phyloP scores from a whole-genome alignment of 2,329 filamentous ascomycete genomes.

The Grosmannia clavigera region DNA sequence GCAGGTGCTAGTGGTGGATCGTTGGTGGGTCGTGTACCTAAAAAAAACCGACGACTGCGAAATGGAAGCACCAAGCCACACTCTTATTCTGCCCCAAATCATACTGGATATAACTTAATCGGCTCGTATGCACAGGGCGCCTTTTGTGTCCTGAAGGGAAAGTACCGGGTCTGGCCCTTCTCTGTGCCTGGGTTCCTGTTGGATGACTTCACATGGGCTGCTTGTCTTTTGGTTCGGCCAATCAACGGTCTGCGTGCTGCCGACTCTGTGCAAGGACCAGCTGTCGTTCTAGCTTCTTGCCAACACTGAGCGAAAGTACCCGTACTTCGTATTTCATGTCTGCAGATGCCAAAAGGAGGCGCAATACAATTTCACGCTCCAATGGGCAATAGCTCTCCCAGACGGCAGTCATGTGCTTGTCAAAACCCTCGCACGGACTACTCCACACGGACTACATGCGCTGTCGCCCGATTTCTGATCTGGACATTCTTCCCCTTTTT shows the following conservation, averaged over 20 bases:
- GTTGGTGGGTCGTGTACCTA: slow-evolving; percentile 7
- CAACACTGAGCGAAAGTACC: background rate
- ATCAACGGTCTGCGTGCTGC: background rate
- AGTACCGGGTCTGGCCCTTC: background rate
- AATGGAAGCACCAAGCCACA: background rate
- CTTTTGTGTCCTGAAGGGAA: background rate
- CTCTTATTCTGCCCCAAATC: background rate
- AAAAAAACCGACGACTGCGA: background rate
- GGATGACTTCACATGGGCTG: background rate
- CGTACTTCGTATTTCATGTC: background rate
- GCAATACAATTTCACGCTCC: background rate
- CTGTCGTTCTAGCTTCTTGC: background rate
- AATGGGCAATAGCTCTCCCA: background rate
- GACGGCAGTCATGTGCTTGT: background rate
- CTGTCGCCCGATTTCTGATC: background rate
- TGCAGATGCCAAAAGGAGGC: background rate
- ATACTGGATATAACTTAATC: background rate
- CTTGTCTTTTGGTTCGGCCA: background rate
- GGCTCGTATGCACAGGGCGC: background rate
- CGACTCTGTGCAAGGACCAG: background rate
- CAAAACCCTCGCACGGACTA: background rate
- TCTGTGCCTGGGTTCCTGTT: background rate
- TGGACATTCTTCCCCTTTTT: background rate
- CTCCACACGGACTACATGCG: background rate
- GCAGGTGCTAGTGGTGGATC: slow-evolving; percentile 5